Conservation (phyloP, 345 rosid genomes). For the Schrenkiella parvula region DNA sequence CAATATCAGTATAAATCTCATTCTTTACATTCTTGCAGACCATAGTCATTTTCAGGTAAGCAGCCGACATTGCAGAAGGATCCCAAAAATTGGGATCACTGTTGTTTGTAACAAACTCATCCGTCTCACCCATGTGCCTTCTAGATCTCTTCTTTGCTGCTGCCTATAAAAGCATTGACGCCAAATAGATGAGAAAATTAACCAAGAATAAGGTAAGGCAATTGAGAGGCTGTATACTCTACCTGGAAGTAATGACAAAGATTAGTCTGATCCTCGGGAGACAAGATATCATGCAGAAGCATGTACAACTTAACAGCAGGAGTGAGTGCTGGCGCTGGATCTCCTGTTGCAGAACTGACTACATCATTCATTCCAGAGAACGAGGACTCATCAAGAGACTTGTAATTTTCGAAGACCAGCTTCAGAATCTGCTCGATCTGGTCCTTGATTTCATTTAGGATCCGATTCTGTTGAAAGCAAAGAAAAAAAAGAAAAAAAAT, state of each 20-base stretch:
- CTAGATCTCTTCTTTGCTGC: constrained; percentile 89
- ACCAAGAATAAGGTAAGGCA: constrained; percentile 5
- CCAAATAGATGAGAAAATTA: background rate
- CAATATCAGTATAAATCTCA: constrained; percentile 84
- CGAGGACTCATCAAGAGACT: constrained; percentile 85
- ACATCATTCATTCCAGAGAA: constrained; percentile 68
- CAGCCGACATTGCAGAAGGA: constrained; percentile 62
- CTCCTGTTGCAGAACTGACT: constrained; percentile 75
- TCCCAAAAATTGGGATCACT: constrained; percentile 60
- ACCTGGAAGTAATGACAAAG: constrained; percentile 95
- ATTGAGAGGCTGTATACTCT: constrained; percentile 1
- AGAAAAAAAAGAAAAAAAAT: background rate
- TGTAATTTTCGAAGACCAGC: constrained; percentile 83
- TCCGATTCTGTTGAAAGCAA: constrained; percentile 64
- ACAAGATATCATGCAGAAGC: constrained; percentile 83
- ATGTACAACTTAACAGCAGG: constrained; percentile 92
- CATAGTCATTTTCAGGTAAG: constrained; percentile 85
- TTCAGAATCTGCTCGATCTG: constrained; percentile 96
- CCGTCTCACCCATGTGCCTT: constrained; percentile 83
- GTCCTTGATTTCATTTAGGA: constrained; percentile 85
- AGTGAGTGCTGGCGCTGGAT: constrained; percentile 77
- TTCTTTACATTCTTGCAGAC: constrained; percentile 72
- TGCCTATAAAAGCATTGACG: constrained; percentile 38
- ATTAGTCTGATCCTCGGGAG: constrained; percentile 88
- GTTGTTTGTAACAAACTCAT: constrained; percentile 69